Evolutionary conservation across 2,329 filamentous ascomycete genomes (phyloP).

Genomic region (Pyricularia grisea): DNA sequence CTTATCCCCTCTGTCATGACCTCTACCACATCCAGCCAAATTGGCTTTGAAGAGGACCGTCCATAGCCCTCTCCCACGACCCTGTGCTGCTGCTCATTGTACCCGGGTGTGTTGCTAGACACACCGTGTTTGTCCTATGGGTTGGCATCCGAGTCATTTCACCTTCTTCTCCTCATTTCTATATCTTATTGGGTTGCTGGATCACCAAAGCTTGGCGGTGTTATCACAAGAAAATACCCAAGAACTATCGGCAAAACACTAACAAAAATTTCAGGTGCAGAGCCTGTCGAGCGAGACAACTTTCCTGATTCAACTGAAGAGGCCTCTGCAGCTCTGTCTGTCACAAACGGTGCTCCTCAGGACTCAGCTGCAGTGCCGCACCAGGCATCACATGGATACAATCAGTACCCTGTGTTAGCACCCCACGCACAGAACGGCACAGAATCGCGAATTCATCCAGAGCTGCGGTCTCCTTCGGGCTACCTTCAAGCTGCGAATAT

Average conservation of each 20-base stretch:
- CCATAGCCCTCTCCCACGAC: background rate
- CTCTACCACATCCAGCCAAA: background rate
- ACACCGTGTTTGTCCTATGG: background rate
- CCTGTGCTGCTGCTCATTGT: background rate
- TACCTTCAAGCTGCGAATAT: slow-evolving; percentile 20
- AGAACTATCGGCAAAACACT: background rate
- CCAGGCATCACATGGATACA: slow-evolving; percentile 33
- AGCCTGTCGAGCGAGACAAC: background rate
- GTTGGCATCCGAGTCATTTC: background rate
- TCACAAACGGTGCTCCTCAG: slow-evolving; percentile 1
- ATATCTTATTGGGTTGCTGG: background rate
- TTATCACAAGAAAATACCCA: background rate
- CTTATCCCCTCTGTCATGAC: background rate
- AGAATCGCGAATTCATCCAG: slow-evolving; percentile 39
- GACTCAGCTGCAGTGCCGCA: slow-evolving; percentile 6
- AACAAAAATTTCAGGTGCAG: background rate
- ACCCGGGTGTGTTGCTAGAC: background rate
- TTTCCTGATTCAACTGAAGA: background rate
- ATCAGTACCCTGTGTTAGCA: slow-evolving; percentile 17
- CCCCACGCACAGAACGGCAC: slow-evolving; percentile 8
- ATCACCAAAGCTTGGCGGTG: background rate
- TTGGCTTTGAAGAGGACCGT: background rate
- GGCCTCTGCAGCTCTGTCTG: background rate
- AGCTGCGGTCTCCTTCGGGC: slow-evolving; percentile 25
- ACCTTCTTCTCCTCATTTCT: background rate